Percentiles rank a stretch among this genome's conserved stretches.
These are phyloP conservation scores for Triadica sebifera DNA, from an alignment of 345 rosid genomes.

Conservation along the genomic window DNA sequence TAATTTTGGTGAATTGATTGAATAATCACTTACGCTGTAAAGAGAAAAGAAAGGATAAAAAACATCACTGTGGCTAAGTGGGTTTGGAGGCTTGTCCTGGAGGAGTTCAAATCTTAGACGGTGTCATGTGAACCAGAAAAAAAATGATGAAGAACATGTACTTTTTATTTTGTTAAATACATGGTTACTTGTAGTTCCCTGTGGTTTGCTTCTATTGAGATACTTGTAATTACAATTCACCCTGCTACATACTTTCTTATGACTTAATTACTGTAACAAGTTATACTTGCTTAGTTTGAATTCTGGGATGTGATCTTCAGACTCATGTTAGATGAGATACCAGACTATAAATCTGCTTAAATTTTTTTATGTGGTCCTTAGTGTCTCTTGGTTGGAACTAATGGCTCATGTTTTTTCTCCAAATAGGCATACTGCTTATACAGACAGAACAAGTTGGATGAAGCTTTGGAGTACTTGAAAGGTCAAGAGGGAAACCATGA, in stretches of 20 bases:
- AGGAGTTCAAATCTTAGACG: neutral
- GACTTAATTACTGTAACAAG: neutral
- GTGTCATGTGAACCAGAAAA: neutral
- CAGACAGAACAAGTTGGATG: slow-evolving; percentile 80
- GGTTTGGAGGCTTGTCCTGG: neutral
- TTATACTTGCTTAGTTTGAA: slow-evolving; percentile 1
- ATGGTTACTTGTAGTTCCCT: neutral
- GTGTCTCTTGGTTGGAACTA: neutral
- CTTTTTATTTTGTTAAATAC: neutral
- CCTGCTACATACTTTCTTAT: neutral
- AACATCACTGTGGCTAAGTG: neutral
- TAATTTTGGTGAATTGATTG: neutral
- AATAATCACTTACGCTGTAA: neutral
- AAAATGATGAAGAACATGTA: too few relatives aligned
- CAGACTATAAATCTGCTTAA: neutral
- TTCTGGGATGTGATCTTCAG: neutral
- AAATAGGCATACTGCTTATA: slow-evolving; percentile 87
- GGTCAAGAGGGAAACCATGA: slow-evolving; percentile 51
- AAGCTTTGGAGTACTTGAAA: slow-evolving; percentile 58
- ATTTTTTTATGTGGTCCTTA: neutral
- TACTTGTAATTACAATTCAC: neutral
- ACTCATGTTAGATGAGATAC: slow-evolving; percentile 1
- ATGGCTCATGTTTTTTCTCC: neutral
- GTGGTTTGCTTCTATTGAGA: neutral
- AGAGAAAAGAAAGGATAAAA: neutral